phyloP scores from a whole-genome alignment of 2,329 filamentous ascomycete species.

The Falciphora oryzae region DNA sequence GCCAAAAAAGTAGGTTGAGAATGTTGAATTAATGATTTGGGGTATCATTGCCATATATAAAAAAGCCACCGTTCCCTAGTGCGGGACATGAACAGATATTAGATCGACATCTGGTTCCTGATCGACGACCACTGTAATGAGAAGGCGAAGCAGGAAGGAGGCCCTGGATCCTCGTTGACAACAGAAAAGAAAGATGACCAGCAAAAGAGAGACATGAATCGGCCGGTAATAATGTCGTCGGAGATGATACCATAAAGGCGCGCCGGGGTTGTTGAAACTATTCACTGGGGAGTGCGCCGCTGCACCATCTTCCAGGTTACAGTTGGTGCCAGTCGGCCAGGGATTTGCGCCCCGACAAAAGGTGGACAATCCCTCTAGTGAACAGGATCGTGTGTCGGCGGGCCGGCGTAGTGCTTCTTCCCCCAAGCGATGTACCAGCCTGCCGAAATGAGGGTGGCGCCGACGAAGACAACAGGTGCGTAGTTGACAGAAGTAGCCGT shows the following conservation, averaged over 20 bases:
- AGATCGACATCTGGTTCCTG: not conserved
- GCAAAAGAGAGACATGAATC: not conserved
- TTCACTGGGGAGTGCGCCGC: too few species aligned
- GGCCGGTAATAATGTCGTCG: not conserved
- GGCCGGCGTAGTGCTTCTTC: conserved; percentile 61
- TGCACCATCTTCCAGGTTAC: not conserved
- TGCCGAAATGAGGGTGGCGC: conserved; percentile 53
- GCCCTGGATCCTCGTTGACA: too few species aligned
- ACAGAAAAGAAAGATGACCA: not conserved
- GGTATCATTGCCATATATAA: conserved; percentile 6
- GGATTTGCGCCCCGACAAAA: too few species aligned
- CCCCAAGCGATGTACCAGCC: conserved; percentile 67
- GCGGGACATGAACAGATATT: not conserved
- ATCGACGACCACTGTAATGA: not conserved
- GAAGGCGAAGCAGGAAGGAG: not conserved
- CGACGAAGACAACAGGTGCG: conserved; percentile 67
- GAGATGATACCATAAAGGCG: not conserved
- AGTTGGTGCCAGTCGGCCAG: not conserved
- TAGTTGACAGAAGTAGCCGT: conserved; percentile 61
- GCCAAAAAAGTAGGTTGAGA: not conserved
- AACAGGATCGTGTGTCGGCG: conserved; percentile 28
- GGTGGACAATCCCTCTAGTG: not conserved
- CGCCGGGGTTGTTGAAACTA: not conserved
- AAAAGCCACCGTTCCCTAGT: not conserved
- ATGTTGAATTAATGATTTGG: conserved; percentile 4